Evolutionary conservation across 192 early-diverging fungal species (phyloP), one percentile per base, ranked within the genome.

Genomic region (Coemansia sp.): DNA sequence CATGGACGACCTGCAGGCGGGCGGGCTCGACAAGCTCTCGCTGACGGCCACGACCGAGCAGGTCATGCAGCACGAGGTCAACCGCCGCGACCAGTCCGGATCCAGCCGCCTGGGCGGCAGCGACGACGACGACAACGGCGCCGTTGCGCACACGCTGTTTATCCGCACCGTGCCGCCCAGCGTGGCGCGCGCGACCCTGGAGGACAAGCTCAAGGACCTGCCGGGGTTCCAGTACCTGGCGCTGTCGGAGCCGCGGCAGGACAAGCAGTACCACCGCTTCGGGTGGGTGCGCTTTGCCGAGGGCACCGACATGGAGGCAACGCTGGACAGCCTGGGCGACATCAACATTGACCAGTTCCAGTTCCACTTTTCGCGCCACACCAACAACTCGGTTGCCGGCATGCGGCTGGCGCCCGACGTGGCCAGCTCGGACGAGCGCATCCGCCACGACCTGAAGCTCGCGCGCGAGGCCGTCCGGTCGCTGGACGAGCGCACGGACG

Each of bases 231-330:
- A 88, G 57, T 86, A 87, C 69, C 71, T 95, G 26, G 85, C 87
- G 9, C 65, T 98, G 5, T 89, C 89, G 11, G 94, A 95, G 53
- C 94, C 95, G 2, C 83, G 83, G 17, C 82, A 89, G 26, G 78
- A 82, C 60, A 90, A 90, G 65, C 85, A 90, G 55, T 88, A 88
- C 68, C 82, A 88, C 64, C 87, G 95, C 12, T 80, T 93, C 53
- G 95, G 92, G 9, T 98, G 95, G 95, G 85, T 92, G 55, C 82
- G 86, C 19, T 95, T 97, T 58, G 81, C 86, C 43, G 75, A 88
- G 22, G 91, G 85, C 17, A 88, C 90, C n/a, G 87, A 95, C 60
- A 80, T 95, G 67, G 82, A 85, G 10, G 75, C 67, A 35, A 86
- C 87, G 17, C 62, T 84, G 58, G 78, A 82, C 19, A 64, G 70